A percentile compares a stretch with the other conserved stretches of the same genome.
Conservation (phyloP, 2,329 filamentous ascomycete genomes). For the Boeremia exigua region DNA sequence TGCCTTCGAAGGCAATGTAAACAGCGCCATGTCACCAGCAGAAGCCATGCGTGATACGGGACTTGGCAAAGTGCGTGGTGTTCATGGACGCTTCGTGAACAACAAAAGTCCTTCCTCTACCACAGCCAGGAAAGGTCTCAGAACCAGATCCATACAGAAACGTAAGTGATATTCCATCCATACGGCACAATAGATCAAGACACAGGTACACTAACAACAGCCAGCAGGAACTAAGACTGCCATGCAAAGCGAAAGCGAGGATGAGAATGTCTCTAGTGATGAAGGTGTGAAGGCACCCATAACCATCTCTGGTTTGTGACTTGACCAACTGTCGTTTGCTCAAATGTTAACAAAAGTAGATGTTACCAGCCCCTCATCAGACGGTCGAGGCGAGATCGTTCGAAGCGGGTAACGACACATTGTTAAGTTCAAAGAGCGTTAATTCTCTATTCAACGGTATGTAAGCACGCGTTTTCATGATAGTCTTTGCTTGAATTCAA, state of each 20-base stretch:
- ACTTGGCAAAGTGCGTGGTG: slow-evolving; percentile 23
- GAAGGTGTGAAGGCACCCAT: neutral
- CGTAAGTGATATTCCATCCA: neutral
- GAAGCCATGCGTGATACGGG: slow-evolving; percentile 13
- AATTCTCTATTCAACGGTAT: neutral
- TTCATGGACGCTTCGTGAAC: slow-evolving; percentile 24
- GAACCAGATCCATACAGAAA: slow-evolving; percentile 2
- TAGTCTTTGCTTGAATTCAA: neutral
- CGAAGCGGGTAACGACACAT: neutral
- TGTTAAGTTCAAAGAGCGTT: neutral
- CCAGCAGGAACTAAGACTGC: slow-evolving; percentile 2
- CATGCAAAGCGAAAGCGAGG: neutral
- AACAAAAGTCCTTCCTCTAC: neutral
- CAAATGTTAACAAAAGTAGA: neutral
- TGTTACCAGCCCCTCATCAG: neutral
- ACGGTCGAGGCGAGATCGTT: neutral
- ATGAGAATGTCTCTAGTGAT: neutral
- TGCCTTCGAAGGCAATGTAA: neutral
- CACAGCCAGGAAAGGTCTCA: neutral
- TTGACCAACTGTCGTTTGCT: neutral
- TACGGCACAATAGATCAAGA: neutral
- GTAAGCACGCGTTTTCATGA: neutral
- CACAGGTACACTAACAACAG: neutral
- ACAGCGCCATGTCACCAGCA: neutral
- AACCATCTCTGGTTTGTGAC: neutral